Evolutionary conservation across 768 basidiomycete genomes (phyloP).

Genomic region (Nidularia sp.): DNA sequence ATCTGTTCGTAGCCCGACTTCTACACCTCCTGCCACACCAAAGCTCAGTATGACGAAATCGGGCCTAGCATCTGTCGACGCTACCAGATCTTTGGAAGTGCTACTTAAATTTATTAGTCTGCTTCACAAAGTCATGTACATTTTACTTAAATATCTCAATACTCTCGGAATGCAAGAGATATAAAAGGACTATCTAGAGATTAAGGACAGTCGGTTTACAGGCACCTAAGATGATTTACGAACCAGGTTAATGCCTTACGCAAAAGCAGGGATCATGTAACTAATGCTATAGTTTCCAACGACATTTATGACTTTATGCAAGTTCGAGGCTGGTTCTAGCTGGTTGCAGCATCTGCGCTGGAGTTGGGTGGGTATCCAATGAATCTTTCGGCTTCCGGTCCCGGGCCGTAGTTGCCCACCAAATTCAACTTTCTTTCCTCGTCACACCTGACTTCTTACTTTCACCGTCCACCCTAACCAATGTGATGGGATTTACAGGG

Average conservation of each 20-base stretch:
- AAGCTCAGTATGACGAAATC: slow-evolving; percentile 91
- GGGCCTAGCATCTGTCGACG: slow-evolving; percentile 90
- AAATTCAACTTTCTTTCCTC: too few relatives aligned
- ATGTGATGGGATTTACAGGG: slow-evolving; percentile 63
- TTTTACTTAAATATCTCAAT: slow-evolving; percentile 40
- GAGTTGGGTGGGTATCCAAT: too few relatives aligned
- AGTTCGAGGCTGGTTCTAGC: too few relatives aligned
- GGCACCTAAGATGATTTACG: too few relatives aligned
- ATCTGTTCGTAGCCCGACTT: slow-evolving; percentile 73
- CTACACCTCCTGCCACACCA: slow-evolving; percentile 90
- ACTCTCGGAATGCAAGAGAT: slow-evolving; percentile 13
- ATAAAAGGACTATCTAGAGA: too few relatives aligned
- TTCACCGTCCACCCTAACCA: slow-evolving; percentile 2
- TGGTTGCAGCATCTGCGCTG: too few relatives aligned
- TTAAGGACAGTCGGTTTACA: too few relatives aligned
- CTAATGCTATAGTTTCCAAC: too few relatives aligned
- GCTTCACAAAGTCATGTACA: slow-evolving; percentile 2
- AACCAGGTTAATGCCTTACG: too few relatives aligned
- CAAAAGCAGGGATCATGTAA: too few relatives aligned
- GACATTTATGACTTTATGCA: too few relatives aligned
- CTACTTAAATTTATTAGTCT: slow-evolving; percentile 42
- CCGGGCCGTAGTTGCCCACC: background rate
- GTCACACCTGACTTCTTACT: slow-evolving; percentile 19
- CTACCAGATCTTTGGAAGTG: slow-evolving; percentile 92
- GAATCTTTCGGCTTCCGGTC: background rate